Conservation (phyloP, 2,329 filamentous ascomycete species). For the Ampelomyces quisqualis region DNA sequence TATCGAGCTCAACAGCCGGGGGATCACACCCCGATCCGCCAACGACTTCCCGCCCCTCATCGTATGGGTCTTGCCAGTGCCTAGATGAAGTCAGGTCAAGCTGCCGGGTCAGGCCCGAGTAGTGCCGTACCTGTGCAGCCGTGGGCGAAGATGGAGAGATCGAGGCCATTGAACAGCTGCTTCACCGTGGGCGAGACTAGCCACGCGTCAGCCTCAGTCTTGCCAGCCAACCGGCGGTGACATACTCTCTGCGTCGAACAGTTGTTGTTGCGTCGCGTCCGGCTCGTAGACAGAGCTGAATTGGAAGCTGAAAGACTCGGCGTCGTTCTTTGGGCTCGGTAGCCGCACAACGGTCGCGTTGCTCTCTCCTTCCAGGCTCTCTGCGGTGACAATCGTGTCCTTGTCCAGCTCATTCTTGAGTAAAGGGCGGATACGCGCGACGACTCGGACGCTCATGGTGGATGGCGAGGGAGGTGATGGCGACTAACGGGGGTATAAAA, state of each 20-base stretch:
- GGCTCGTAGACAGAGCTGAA: conserved; percentile 93
- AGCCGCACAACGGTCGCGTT: conserved; percentile 72
- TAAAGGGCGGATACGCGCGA: conserved; percentile 86
- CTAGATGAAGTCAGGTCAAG: no score
- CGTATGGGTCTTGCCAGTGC: conserved; percentile 92
- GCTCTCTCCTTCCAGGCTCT: conserved; percentile 44
- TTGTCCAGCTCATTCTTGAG: conserved; percentile 82
- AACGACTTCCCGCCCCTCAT: conserved; percentile 90
- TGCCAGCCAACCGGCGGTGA: conserved; percentile 4
- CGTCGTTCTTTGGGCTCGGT: conserved; percentile 89
- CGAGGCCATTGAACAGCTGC: conserved; percentile 81
- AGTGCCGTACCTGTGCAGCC: conserved; percentile 91
- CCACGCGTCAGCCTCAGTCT: conserved; percentile 19
- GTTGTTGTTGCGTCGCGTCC: conserved; percentile 74
- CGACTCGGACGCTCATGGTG: conserved; percentile 70
- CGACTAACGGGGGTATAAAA: conserved; percentile 11
- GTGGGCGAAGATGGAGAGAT: conserved; percentile 79
- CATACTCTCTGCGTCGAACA: conserved; percentile 86
- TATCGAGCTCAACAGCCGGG: conserved; percentile 78
- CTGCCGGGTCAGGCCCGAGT: no score
- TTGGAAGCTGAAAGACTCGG: conserved; percentile 88
- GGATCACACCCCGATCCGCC: conserved; percentile 84
- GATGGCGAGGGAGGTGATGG: conserved; percentile 10
- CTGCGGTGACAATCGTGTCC: conserved; percentile 77
- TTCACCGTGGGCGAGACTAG: conserved; percentile 86